phyloP scores from a whole-genome alignment of 1,284 basidiomycete species.

The Apiotrichum sp. region DNA sequence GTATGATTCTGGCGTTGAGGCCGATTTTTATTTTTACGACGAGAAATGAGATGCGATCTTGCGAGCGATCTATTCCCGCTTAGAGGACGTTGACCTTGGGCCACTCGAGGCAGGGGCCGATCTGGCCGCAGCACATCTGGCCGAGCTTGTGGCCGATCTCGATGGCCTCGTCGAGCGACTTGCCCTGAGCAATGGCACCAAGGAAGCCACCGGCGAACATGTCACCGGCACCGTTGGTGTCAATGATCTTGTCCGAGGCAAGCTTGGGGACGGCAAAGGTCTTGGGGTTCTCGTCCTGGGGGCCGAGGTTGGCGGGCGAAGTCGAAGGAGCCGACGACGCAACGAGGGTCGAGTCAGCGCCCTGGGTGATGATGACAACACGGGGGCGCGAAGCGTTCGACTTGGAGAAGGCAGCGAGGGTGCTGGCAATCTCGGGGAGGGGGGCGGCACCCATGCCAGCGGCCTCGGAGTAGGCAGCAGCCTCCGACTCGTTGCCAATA shows the following conservation, averaged over 20 bases:
- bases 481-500: conserved; percentile 93
- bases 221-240: conserved; percentile 99
- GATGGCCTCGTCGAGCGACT: conserved; percentile 65
- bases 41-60: too few relatives aligned
- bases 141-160: conserved; percentile 86
- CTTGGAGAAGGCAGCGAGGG: conserved; percentile 61
- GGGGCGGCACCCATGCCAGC: conserved; percentile 55
- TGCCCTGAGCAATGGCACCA: conserved; percentile 76
- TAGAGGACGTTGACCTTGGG: conserved; percentile 40
- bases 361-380: conserved; percentile 87
- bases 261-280: conserved; percentile 62
- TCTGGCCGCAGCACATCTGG: conserved; percentile 79
- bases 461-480: conserved; percentile 74
- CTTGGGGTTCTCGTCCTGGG: conserved; percentile 48
- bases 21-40: too few relatives aligned
- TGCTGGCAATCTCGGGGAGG: conserved; percentile 62
- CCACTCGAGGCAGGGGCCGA: conserved; percentile 49
- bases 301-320: conserved; percentile 41
- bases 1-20: conserved; percentile 10
- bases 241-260: conserved; percentile 68
- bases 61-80: neutral
- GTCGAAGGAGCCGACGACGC: conserved; percentile 60
- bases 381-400: conserved; percentile 68
- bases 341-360: conserved; percentile 72
- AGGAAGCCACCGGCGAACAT: conserved; percentile 97